phyloP scores from a whole-genome alignment of 495 filamentous ascomycete genomes.

The Trichoderma parareesei region DNA sequence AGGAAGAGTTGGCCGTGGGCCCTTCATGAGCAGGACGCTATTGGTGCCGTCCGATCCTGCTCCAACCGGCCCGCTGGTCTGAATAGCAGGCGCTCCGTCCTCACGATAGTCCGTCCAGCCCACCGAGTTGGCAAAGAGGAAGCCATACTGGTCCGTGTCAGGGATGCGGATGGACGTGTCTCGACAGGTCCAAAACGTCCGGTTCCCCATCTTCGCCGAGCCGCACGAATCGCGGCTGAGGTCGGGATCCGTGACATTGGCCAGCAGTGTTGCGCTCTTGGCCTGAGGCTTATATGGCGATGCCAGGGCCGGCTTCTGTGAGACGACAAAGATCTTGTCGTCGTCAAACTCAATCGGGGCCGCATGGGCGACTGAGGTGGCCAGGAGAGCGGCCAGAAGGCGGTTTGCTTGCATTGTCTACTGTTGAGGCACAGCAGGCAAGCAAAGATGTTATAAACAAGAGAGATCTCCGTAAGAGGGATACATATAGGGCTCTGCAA shows the following conservation, averaged over 20 bases:
- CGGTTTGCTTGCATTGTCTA: not conserved
- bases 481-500: not conserved
- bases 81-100: slow-evolving; percentile 14
- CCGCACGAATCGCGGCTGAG: slow-evolving; percentile 26
- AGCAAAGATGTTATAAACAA: not conserved
- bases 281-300: not conserved
- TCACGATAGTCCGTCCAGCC: slow-evolving; percentile 22
- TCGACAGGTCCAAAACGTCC: slow-evolving; percentile 24
- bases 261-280: slow-evolving; percentile 19
- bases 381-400: not conserved
- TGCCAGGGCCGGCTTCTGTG: not conserved
- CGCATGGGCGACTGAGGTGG: not conserved
- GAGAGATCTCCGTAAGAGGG: not conserved
- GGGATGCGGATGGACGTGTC: slow-evolving; percentile 20
- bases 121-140: slow-evolving; percentile 21
- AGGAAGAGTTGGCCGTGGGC: slow-evolving; percentile 16
- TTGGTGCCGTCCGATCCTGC: not conserved
- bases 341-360: not conserved
- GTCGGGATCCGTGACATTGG: slow-evolving; percentile 23
- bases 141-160: slow-evolving; percentile 16
- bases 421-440: not conserved
- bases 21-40: slow-evolving; percentile 17
- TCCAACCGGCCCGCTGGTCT: not conserved
- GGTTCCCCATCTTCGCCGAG: slow-evolving; percentile 20
- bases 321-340: not conserved